These are phyloP conservation scores for Cinnamomum chago DNA, from an alignment of 164 flowering plant species.

Conservation along the genomic window DNA sequence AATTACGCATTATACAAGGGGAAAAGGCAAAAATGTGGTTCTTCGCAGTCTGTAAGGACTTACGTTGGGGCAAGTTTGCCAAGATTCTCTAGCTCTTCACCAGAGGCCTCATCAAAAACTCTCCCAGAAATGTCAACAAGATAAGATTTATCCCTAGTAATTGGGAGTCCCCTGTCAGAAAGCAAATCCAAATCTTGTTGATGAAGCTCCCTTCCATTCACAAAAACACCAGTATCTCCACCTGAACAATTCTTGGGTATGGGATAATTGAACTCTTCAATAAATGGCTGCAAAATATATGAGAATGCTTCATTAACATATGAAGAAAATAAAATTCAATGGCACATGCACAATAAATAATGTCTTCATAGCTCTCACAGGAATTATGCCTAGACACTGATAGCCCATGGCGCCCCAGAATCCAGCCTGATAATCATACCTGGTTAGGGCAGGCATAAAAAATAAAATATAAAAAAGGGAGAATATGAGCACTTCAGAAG, in stretches of 20 bases:
- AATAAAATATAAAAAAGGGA: too few relatives aligned
- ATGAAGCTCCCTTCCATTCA: conserved; percentile 94
- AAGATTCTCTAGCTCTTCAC: conserved; percentile 77
- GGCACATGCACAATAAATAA: neutral
- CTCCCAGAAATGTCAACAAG: conserved; percentile 71
- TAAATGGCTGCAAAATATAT: conserved; percentile 62
- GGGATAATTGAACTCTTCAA: conserved; percentile 76
- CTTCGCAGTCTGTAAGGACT: conserved; percentile 18
- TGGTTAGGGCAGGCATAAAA: conserved; percentile 22
- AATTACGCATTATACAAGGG: neutral
- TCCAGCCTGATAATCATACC: conserved; percentile 92
- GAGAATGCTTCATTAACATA: neutral
- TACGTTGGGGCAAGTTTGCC: conserved; percentile 99
- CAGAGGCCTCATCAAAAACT: conserved; percentile 69
- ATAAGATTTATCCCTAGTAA: conserved; percentile 54
- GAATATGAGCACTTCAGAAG: too few relatives aligned
- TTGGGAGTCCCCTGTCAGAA: conserved; percentile 76
- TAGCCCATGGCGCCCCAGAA: conserved; percentile 94
- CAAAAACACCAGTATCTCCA: conserved; percentile 75
- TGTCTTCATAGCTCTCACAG: conserved; percentile 45
- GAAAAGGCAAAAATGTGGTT: too few relatives aligned
- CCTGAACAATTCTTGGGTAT: conserved; percentile 71
- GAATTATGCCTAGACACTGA: conserved; percentile 87
- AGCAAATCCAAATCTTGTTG: conserved; percentile 81
- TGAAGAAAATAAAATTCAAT: neutral